Evolutionary conservation across 176 grass and related monocot genomes (phyloP), one percentile per base, ranked within the genome.

Genomic region (Thinopyrum elongatum): DNA sequence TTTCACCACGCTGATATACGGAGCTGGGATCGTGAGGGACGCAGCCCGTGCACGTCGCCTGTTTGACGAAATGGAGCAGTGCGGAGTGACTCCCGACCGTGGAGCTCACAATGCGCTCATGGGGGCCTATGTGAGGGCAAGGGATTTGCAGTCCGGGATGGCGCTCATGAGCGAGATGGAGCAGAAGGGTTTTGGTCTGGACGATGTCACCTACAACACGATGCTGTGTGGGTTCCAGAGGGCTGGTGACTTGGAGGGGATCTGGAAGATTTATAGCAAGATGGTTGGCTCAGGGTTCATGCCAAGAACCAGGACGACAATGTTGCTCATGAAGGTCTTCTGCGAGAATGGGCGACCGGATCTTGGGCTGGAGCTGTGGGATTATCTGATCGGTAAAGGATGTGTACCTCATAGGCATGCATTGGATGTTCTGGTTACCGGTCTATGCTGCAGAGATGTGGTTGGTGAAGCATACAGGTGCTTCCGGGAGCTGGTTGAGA

Each of bases 301-400:
- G 83, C 95, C 95, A 12, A 91, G 86, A 76, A 91, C 87, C 19
- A 91, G 95, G 41, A 98, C 90, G 2, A 89, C 91, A 27, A 94
- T 98, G 91, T 21, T 98, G 86, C 86, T 98, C 78, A 94, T 98
- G 93, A 95, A 95, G 47, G 76, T 88, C 66, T 98, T 95, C 28
- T 98, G 95, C 0, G 84, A 94, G 89, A 95, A 92, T 82, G 70
- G 81, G 8, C 80, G 90, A 14, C 83, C 95, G 2, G 93, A 95
- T 85, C 87, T 92, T 83, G 95, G 91, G 15, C 78, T 98, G 35
- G 77, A 90, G 55, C 76, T 95, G 67, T 95, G 93, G 95, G 83
- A 95, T 77, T 98, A 93, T 86, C 28, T 98, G 33, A 61, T 95
- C 7, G 88, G 66, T 19, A 98, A 95, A 60, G 93, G 95, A 38